phyloP scores from a whole-genome alignment of 352 stramenopile genomes.

The Blastocystis sp. region DNA sequence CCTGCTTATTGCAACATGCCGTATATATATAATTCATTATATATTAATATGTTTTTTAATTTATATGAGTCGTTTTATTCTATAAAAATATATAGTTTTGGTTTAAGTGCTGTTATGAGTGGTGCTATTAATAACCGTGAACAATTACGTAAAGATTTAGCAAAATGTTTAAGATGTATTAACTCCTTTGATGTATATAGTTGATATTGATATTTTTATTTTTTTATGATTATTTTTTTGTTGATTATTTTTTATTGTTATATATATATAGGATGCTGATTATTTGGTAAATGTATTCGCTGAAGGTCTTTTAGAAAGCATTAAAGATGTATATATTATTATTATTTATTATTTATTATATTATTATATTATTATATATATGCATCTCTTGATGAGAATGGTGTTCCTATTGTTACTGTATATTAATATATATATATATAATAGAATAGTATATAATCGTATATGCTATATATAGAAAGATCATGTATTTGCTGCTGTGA shows the following conservation, averaged over 20 bases:
- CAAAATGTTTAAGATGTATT: slow-evolving; percentile 59
- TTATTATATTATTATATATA: too few relatives aligned
- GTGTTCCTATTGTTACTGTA: background rate
- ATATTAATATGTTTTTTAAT: too few relatives aligned
- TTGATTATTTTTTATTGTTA: background rate
- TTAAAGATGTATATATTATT: slow-evolving; percentile 23
- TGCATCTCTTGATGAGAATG: background rate
- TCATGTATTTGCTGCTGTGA: slow-evolving; percentile 66
- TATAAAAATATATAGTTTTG: too few relatives aligned
- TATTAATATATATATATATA: too few relatives aligned
- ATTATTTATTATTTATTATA: too few relatives aligned
- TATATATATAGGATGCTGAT: slow-evolving; percentile 66
- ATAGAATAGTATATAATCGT: too few relatives aligned
- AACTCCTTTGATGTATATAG: slow-evolving; percentile 41
- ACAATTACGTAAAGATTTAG: slow-evolving; percentile 70
- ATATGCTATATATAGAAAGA: too few relatives aligned
- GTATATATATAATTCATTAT: too few relatives aligned
- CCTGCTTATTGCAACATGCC: slow-evolving; percentile 98
- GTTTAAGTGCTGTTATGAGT: slow-evolving; percentile 86
- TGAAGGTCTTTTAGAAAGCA: slow-evolving; percentile 60
- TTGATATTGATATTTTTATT: too few relatives aligned
- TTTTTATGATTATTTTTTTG: too few relatives aligned
- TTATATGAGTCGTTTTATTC: too few relatives aligned
- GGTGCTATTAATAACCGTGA: slow-evolving; percentile 94
- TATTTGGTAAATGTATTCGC: slow-evolving; percentile 92